Percentiles rank a stretch among this genome's conserved stretches.
These are phyloP conservation scores for Licmophora abbreviata DNA, from an alignment of 108 stramenopile genomes.

Conservation along the genomic window DNA sequence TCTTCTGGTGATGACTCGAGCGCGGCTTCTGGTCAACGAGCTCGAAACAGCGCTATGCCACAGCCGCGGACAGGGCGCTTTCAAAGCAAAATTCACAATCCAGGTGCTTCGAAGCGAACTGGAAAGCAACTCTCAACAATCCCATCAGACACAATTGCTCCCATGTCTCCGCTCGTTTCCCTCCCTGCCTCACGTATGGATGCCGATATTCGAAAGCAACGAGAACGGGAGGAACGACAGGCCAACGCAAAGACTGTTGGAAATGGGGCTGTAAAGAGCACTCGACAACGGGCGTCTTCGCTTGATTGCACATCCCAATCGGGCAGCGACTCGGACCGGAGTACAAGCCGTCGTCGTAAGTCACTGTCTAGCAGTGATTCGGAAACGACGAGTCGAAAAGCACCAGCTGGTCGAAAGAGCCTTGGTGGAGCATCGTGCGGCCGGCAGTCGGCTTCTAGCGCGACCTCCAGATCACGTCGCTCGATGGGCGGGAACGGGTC, in stretches of 20 bases:
- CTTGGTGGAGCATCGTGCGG: too few species aligned
- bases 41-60: constrained; percentile 6
- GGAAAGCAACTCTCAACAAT: constrained; percentile 55
- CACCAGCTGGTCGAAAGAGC: neutral
- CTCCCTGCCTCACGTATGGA: constrained; percentile 24
- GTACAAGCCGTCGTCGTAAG: neutral
- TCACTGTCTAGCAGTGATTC: constrained; percentile 3
- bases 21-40: constrained; percentile 15
- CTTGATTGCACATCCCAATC: neutral
- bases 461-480: neutral
- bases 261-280: neutral
- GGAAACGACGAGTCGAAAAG: neutral
- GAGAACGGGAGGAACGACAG: neutral
- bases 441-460: too few species aligned
- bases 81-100: constrained; percentile 26
- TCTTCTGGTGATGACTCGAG: constrained; percentile 2
- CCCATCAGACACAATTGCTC: constrained; percentile 39
- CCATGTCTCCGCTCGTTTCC: constrained; percentile 40
- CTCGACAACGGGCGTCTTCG: neutral
- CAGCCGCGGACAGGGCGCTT: neutral
- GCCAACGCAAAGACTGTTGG: constrained; percentile 8
- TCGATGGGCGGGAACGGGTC: neutral
- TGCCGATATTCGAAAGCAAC: constrained; percentile 5
- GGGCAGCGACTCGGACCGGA: neutral
- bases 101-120: constrained; percentile 28